Conservation (phyloP, 305 asterid species). For the Petunia hybrid region DNA sequence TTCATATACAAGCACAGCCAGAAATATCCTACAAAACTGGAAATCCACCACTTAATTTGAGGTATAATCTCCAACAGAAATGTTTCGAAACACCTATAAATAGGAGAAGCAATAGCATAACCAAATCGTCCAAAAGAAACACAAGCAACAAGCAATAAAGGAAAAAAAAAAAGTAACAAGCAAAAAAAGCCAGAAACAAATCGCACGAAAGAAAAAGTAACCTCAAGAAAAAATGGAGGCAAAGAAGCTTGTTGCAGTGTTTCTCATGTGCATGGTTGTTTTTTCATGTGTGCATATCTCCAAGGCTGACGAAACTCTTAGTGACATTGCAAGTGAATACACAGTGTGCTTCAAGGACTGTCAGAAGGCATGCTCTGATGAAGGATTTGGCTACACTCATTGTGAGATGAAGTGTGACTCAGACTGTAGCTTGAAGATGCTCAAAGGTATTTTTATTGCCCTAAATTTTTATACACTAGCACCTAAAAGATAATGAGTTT, state of each 20-base stretch:
- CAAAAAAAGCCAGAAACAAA: background rate
- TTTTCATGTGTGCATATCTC: background rate
- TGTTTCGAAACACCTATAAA: background rate
- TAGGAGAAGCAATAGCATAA: background rate
- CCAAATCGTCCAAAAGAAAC: background rate
- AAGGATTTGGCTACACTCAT: slow-evolving; percentile 31
- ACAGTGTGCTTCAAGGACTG: slow-evolving; percentile 13
- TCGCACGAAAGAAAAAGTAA: background rate
- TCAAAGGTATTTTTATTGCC: slow-evolving; percentile 25
- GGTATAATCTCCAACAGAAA: background rate
- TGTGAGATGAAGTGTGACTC: slow-evolving; percentile 39
- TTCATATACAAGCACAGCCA: background rate
- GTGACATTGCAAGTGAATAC: background rate
- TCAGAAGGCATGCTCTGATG: background rate
- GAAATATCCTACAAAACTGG: background rate
- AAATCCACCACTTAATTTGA: background rate
- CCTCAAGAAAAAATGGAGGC: background rate
- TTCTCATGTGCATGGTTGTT: slow-evolving; percentile 30
- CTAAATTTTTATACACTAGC: no score
- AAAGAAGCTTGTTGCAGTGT: slow-evolving; percentile 29
- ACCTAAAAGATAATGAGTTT: no score
- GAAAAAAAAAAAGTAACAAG: background rate
- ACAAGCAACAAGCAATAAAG: background rate
- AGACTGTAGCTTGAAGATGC: slow-evolving; percentile 10
- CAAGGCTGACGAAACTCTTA: background rate